These are phyloP conservation scores for Linnemannia hyalina DNA, from an alignment of 192 early-diverging fungal species.

Conservation along the genomic window DNA sequence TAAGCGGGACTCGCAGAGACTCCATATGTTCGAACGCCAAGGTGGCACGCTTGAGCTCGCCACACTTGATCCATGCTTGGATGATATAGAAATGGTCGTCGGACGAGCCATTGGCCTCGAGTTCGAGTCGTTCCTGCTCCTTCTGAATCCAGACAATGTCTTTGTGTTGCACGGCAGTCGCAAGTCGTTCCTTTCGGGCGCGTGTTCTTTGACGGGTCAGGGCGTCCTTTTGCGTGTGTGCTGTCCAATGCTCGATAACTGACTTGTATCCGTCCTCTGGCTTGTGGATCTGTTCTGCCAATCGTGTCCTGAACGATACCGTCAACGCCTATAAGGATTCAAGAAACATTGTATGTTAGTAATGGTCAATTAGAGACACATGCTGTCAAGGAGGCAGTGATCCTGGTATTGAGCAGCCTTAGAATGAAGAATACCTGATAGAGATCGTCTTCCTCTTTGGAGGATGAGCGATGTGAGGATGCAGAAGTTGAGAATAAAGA, in stretches of 20 bases:
- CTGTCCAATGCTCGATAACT: conserved; percentile 52
- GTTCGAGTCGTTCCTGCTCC: conserved; percentile 42
- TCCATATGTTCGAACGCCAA: conserved; percentile 51
- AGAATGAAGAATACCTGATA: conserved; percentile 33
- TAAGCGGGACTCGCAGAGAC: conserved; percentile 16
- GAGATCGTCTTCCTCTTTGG: conserved; percentile 49
- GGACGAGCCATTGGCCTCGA: conserved; percentile 29
- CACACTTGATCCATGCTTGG: conserved; percentile 50
- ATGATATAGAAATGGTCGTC: conserved; percentile 53
- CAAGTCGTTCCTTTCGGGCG: conserved; percentile 39
- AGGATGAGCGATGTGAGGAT: conserved; percentile 7
- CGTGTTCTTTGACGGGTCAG: conserved; percentile 36
- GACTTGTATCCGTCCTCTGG: conserved; percentile 54
- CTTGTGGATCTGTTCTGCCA: conserved; percentile 52
- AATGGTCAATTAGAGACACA: neutral
- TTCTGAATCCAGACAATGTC: conserved; percentile 44
- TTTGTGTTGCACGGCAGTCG: conserved; percentile 35
- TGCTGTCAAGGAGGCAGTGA: neutral
- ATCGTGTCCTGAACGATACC: conserved; percentile 45
- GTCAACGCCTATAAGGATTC: conserved; percentile 31
- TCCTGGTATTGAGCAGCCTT: neutral
- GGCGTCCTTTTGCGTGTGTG: conserved; percentile 39
- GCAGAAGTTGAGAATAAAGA: conserved; percentile 26
- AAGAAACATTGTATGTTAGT: neutral
- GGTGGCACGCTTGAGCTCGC: conserved; percentile 48